Percentiles rank a stretch among this genome's conserved stretches.
Evolutionary conservation across 2,329 filamentous ascomycete species (phyloP).

Genomic region (Aspergillus piperis): DNA sequence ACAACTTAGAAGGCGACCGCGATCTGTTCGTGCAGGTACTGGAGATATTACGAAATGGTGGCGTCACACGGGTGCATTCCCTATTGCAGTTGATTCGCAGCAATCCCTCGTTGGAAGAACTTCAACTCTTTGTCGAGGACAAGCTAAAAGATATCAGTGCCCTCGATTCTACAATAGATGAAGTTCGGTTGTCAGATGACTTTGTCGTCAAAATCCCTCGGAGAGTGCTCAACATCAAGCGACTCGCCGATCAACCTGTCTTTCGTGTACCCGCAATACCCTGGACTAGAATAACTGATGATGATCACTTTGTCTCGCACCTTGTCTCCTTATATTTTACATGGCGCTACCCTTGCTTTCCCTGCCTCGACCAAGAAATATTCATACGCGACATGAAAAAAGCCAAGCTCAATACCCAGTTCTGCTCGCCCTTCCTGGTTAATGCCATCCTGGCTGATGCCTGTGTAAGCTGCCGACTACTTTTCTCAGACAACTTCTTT

Average conservation of each 20-base stretch:
- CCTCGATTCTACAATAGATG: background rate
- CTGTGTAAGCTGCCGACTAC: slow-evolving; percentile 31
- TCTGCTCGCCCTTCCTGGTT: slow-evolving; percentile 35
- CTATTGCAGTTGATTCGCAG: slow-evolving; percentile 27
- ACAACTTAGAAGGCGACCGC: slow-evolving; percentile 26
- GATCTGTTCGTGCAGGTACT: slow-evolving; percentile 23
- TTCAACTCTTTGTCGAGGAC: slow-evolving; percentile 17
- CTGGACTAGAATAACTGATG: slow-evolving; percentile 36
- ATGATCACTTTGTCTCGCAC: slow-evolving; percentile 35
- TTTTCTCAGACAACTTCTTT: background rate
- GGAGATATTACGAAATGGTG: slow-evolving; percentile 21
- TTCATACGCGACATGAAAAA: slow-evolving; percentile 35
- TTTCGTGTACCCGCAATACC: slow-evolving; percentile 25
- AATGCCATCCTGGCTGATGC: slow-evolving; percentile 31
- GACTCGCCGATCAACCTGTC: slow-evolving; percentile 17
- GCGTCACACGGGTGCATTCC: slow-evolving; percentile 12
- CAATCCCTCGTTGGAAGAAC: slow-evolving; percentile 27
- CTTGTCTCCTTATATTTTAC: slow-evolving; percentile 28
- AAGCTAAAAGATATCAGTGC: background rate
- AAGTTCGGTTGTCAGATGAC: background rate
- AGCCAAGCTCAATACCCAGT: slow-evolving; percentile 23
- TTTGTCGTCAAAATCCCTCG: background rate
- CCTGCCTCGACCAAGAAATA: slow-evolving; percentile 29
- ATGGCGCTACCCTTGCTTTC: slow-evolving; percentile 25
- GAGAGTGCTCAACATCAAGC: background rate